Percentiles rank a stretch among this genome's conserved stretches.
These are phyloP conservation scores for Exophiala phaeomuriformis DNA, from an alignment of 2,329 filamentous ascomycete species.

Conservation along the genomic window DNA sequence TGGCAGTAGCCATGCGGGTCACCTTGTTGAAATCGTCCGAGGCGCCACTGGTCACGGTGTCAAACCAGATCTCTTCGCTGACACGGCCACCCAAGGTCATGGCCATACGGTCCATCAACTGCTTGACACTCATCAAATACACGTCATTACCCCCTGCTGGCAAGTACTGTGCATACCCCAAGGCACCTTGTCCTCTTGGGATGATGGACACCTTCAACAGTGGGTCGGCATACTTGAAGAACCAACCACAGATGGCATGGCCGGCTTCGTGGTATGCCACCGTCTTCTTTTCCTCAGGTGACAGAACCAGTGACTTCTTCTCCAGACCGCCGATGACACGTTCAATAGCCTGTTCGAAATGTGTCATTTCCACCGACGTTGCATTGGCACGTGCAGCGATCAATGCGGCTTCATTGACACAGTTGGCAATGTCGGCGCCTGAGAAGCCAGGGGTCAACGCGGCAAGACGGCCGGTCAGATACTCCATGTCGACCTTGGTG, in stretches of 20 bases:
- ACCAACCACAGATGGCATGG: constrained; percentile 98
- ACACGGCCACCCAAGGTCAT: constrained; percentile 97
- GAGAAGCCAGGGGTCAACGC: constrained; percentile 94
- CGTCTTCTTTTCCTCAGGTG: constrained; percentile 86
- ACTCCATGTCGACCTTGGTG: constrained; percentile 80
- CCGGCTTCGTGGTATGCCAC: constrained; percentile 98
- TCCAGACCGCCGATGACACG: constrained; percentile 93
- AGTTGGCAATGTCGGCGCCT: constrained; percentile 96
- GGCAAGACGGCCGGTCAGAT: constrained; percentile 78
- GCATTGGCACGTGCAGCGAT: constrained; percentile 83
- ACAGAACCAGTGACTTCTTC: constrained; percentile 92
- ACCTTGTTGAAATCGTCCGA: constrained; percentile 99
- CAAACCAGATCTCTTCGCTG: constrained; percentile 92
- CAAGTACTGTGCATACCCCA: constrained; percentile 97
- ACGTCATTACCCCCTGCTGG: constrained; percentile 67
- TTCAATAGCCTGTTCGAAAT: constrained; percentile 97
- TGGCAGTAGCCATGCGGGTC: constrained; percentile 86
- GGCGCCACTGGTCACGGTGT: constrained; percentile 89
- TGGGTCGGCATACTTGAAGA: constrained; percentile 90
- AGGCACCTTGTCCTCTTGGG: constrained; percentile 82
- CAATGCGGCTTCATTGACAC: constrained; percentile 92
- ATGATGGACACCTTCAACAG: constrained; percentile 98
- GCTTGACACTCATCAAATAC: constrained; percentile 90
- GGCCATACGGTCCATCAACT: constrained; percentile 98
- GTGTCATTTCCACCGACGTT: constrained; percentile 71